Evolutionary conservation across 2,329 filamentous ascomycete species (phyloP).

Genomic region (Diplodia seriata): DNA sequence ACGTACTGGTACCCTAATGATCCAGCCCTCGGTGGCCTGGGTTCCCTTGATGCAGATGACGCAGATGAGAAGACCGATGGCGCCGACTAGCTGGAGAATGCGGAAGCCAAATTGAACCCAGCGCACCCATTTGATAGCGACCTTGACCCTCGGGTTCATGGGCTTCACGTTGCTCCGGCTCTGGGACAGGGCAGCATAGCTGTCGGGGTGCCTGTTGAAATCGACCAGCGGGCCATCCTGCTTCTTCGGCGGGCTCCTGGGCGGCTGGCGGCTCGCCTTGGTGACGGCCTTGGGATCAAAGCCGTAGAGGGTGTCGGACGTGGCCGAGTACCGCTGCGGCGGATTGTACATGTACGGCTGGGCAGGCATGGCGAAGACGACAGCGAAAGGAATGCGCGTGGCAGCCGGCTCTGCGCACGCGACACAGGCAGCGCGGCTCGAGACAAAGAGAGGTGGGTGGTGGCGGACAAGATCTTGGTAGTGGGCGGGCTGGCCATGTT

Average conservation of each 20-base stretch:
- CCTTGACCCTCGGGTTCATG: slow-evolving; percentile 74
- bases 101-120: slow-evolving; percentile 73
- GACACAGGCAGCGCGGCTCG: not conserved
- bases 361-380: slow-evolving; percentile 51
- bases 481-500: slow-evolving; percentile 28
- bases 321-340: slow-evolving; percentile 58
- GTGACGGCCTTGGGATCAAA: slow-evolving; percentile 91
- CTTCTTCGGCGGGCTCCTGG: slow-evolving; percentile 60
- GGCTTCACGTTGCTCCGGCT: slow-evolving; percentile 66
- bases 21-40: slow-evolving; percentile 70
- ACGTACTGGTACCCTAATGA: slow-evolving; percentile 77
- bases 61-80: slow-evolving; percentile 74
- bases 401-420: not conserved
- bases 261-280: slow-evolving; percentile 74
- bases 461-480: slow-evolving; percentile 1
- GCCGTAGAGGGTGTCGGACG: slow-evolving; percentile 56
- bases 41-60: slow-evolving; percentile 78
- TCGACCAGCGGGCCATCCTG: slow-evolving; percentile 77
- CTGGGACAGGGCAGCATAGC: slow-evolving; percentile 70
- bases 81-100: slow-evolving; percentile 70
- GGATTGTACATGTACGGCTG: slow-evolving; percentile 78
- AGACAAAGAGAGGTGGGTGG: slow-evolving; percentile 12
- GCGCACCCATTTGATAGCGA: slow-evolving; percentile 72
- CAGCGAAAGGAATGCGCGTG: slow-evolving; percentile 40
- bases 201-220: slow-evolving; percentile 86